Base-by-base conservation (phyloP, 2,329 filamentous ascomycete genomes). In the Colletotrichum chlorophyti region DNA sequence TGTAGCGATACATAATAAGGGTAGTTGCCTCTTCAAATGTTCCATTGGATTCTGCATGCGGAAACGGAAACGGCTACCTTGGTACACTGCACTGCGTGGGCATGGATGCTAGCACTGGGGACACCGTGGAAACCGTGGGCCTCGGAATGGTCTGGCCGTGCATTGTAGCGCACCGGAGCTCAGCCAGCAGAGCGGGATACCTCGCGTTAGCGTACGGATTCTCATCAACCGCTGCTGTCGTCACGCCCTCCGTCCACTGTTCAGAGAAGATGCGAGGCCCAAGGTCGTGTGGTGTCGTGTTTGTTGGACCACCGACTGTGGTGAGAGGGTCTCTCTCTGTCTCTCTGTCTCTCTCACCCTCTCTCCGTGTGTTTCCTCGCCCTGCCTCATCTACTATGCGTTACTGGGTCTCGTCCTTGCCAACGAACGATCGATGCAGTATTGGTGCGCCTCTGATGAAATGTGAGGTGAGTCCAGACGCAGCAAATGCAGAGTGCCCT, bases 381-480 rank as follows among this genome's bases (percentile, higher is more conserved):
- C n/a, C 32, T 27, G 27, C 49, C 38, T 52, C 41, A 12, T 37
- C 34, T 37, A 12, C 7, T 37, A 15, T 19, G 34, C 34, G 51
- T 47, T 48, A 46, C 45, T 49, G 50, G 49, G 49, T 58, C 50
- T 58, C 41, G 27, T 34, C 41, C 42, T 54, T 54, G n/a, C n/a
- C n/a, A n/a, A n/a, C n/a, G n/a, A n/a, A n/a, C n/a, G 47, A 58
- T 54, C 50, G 42, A 48, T 58, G 41, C 54, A 47, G 42, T 42
- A 43, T 58, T 58, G 53, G 53, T n/a, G n/a, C 40, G 53, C 53
- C 48, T 41, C 53, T 48, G 53, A 58, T 58, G 48, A 51, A 51
- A 37, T 51, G 26, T 42, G 27, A 31, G n/a, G n/a, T n/a, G n/a
- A n/a, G n/a, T n/a, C n/a, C n/a, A 31, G 27, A 12, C 12, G 27